Percentiles rank a stretch among this genome's conserved stretches.
Conservation (phyloP, 805 yeast species). For the Kockiozyma suomiensis region DNA sequence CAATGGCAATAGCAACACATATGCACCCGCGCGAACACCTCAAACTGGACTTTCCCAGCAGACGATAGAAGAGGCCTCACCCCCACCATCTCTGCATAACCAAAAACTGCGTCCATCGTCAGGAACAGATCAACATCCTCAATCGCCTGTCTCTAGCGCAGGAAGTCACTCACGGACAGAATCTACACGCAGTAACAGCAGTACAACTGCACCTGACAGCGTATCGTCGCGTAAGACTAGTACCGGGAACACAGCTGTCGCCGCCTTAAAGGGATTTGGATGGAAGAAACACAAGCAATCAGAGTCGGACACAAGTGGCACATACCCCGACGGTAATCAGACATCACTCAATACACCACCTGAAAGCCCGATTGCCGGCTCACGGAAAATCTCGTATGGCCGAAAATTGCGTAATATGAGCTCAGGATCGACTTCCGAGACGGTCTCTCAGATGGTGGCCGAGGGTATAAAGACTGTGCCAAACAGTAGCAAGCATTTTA, state of each 20-base stretch:
- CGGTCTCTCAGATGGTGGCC: not conserved
- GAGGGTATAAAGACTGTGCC: not conserved
- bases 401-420: not conserved
- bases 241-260: not conserved
- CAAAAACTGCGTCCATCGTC: not conserved
- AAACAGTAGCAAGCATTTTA: not conserved
- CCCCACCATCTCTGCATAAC: not conserved
- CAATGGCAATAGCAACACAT: not conserved
- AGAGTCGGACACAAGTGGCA: not conserved
- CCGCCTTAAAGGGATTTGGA: slow-evolving; percentile 1
- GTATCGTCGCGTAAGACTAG: slow-evolving; percentile 1
- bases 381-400: not conserved
- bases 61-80: not conserved
- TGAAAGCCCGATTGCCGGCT: not conserved
- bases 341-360: not conserved
- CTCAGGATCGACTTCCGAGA: not conserved
- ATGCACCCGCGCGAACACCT: not conserved
- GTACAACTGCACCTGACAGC: not conserved
- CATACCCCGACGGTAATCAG: not conserved
- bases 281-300: slow-evolving; percentile 11
- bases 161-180: not conserved
- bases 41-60: not conserved
- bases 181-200: not conserved
- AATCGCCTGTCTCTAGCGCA: not conserved
- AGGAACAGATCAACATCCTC: not conserved